Evolutionary conservation across 1,139 yeast species (phyloP).

Genomic region (Candida smagusa): DNA sequence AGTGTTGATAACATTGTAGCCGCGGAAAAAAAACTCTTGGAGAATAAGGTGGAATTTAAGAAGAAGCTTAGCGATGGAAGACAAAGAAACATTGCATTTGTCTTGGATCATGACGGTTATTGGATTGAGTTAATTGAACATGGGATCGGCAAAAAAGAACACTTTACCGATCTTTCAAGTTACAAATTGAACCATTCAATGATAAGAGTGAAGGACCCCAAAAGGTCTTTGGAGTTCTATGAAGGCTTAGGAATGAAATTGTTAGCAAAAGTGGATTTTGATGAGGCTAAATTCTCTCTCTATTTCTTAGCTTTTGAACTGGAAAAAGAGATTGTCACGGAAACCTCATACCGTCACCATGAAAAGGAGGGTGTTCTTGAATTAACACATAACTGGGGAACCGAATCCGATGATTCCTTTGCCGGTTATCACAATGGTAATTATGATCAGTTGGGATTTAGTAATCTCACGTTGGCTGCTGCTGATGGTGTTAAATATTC

Average conservation of each 20-base stretch:
- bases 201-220: slow-evolving; percentile 88
- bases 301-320: slow-evolving; percentile 68
- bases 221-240: slow-evolving; percentile 71
- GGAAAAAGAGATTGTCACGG: slow-evolving; percentile 26
- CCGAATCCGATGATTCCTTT: slow-evolving; percentile 75
- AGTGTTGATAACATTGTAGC: slow-evolving; percentile 75
- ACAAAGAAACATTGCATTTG: slow-evolving; percentile 89
- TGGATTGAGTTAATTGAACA: slow-evolving; percentile 90
- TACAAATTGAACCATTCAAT: slow-evolving; percentile 84
- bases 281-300: slow-evolving; percentile 73
- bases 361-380: slow-evolving; percentile 70
- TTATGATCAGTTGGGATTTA: slow-evolving; percentile 66
- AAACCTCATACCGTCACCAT: not conserved
- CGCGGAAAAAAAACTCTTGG: slow-evolving; percentile 56
- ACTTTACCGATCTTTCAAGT: slow-evolving; percentile 34
- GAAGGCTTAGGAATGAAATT: slow-evolving; percentile 78
- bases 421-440: slow-evolving; percentile 81
- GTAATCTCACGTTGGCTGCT: slow-evolving; percentile 78
- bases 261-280: slow-evolving; percentile 51
- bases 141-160: slow-evolving; percentile 37
- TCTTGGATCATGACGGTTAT: slow-evolving; percentile 90
- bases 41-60: slow-evolving; percentile 67
- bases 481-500: slow-evolving; percentile 59
- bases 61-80: slow-evolving; percentile 86
- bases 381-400: slow-evolving; percentile 92